phyloP scores from a whole-genome alignment of 805 yeast species.

The Candida ulmi region DNA sequence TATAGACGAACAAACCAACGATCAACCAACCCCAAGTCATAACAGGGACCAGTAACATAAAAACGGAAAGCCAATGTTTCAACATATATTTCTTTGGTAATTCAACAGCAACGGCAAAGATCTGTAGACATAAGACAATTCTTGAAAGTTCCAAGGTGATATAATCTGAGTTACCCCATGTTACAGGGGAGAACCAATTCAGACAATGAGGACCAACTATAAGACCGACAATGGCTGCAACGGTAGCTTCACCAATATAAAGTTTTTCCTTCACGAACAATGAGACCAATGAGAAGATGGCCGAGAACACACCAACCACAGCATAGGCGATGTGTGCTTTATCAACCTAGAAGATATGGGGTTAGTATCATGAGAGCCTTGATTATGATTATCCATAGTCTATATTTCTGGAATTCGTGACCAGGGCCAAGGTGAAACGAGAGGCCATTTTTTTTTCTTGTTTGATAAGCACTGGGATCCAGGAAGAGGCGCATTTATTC shows the following conservation, averaged over 20 bases:
- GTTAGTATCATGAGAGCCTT: background rate
- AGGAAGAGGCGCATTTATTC: too few species aligned
- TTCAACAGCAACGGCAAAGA: constrained; percentile 93
- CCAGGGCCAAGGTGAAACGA: too few species aligned
- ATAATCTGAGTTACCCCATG: constrained; percentile 82
- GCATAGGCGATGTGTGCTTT: constrained; percentile 86
- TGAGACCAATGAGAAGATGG: constrained; percentile 76
- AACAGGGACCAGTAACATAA: constrained; percentile 71
- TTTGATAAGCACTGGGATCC: too few species aligned
- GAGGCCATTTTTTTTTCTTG: too few species aligned
- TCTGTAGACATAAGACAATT: constrained; percentile 78
- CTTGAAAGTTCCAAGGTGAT: constrained; percentile 82
- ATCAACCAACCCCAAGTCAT: constrained; percentile 90
- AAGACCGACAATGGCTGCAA: constrained; percentile 79
- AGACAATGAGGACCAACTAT: constrained; percentile 86
- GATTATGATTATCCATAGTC: too few species aligned
- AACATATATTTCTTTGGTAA: constrained; percentile 85
- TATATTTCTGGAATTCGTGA: too few species aligned
- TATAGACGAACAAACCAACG: constrained; percentile 75
- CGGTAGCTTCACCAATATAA: constrained; percentile 88
- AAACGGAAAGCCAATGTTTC: constrained; percentile 74
- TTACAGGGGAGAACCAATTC: constrained; percentile 74
- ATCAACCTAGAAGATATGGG: constrained; percentile 29
- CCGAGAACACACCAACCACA: constrained; percentile 74
- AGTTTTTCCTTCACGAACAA: constrained; percentile 76